Evolutionary conservation across 495 filamentous ascomycete genomes (phyloP).

Genomic region (Podospora pseudoanserina): DNA sequence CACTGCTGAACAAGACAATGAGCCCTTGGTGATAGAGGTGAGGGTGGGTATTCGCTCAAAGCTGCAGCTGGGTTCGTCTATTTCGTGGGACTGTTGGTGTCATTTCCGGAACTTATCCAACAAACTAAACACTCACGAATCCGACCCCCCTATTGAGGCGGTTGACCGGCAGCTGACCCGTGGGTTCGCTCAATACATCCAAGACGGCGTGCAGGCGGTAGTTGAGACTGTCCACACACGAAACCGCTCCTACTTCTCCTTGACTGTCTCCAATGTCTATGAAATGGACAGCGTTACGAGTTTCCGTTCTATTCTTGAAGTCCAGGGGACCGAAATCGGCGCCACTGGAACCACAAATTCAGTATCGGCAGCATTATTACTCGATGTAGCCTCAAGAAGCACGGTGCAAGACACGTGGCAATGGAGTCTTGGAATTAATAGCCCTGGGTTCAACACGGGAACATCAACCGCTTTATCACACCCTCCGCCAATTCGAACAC

Average conservation of each 20-base stretch:
- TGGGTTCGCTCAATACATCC: not conserved
- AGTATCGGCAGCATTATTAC: not conserved
- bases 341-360: not conserved
- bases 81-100: slow-evolving; percentile 7
- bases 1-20: not conserved
- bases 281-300: not conserved
- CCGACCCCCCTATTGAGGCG: not conserved
- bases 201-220: not conserved
- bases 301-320: not conserved
- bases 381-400: not conserved
- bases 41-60: not conserved
- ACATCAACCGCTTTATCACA: not conserved
- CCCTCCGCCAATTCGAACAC: not conserved
- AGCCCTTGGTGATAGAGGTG: not conserved
- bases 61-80: not conserved
- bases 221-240: not conserved
- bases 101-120: not conserved
- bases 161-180: not conserved
- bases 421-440: not conserved
- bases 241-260: slow-evolving; percentile 5
- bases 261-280: not conserved
- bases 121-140: not conserved
- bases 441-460: not conserved
- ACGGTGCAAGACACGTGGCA: not conserved
- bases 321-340: not conserved